These are phyloP conservation scores for Punica granatum DNA, from an alignment of 345 rosid species.

Conservation along the genomic window DNA sequence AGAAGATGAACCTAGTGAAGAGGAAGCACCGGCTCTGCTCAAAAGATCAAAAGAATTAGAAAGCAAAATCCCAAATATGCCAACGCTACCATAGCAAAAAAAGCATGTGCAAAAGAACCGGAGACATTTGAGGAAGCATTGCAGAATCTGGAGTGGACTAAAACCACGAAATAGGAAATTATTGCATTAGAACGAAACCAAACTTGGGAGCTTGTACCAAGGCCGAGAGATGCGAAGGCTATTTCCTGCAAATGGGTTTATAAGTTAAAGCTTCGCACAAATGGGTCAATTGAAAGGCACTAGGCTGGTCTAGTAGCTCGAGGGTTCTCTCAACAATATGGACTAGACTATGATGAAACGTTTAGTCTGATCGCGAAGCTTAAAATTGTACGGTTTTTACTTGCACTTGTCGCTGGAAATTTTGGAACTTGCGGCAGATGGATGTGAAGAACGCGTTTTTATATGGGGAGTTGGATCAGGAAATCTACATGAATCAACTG, in stretches of 20 bases:
- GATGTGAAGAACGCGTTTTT: no score
- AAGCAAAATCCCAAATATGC: slow-evolving; percentile 11
- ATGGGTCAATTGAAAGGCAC: slow-evolving; percentile 1
- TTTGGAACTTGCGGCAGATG: slow-evolving; percentile 4
- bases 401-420: neutral
- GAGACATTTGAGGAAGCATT: neutral
- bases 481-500: neutral
- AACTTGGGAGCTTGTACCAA: neutral
- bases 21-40: no score
- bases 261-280: neutral
- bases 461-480: no score
- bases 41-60: slow-evolving; percentile 1
- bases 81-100: slow-evolving; percentile 3
- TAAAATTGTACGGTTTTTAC: neutral
- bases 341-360: no score
- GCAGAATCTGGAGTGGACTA: neutral
- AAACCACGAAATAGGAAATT: neutral
- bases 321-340: neutral
- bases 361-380: neutral
- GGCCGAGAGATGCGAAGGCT: neutral
- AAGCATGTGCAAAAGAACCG: neutral
- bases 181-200: neutral
- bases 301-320: no score
- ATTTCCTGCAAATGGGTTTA: no score
- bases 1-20: slow-evolving; percentile 1